Evolutionary conservation across 805 yeast species (phyloP).

Genomic region (Wickerhamiella siamensis): DNA sequence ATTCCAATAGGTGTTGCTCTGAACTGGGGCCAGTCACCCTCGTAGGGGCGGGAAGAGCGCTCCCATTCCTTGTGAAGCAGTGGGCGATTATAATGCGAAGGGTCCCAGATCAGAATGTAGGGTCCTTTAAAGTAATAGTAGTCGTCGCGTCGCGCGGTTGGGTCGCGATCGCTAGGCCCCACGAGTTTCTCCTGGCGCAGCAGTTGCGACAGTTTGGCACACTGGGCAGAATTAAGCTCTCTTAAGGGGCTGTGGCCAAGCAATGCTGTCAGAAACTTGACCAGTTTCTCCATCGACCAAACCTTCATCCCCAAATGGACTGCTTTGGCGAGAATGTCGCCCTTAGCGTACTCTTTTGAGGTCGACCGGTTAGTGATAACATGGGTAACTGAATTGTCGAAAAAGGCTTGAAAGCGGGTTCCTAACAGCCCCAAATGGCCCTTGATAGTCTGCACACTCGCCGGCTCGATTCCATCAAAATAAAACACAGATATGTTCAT

Average conservation of each 20-base stretch:
- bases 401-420: conserved; percentile 40
- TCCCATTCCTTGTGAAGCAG: conserved; percentile 73
- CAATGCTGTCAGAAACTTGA: conserved; percentile 44
- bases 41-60: conserved; percentile 23
- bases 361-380: conserved; percentile 55
- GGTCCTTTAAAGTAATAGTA: conserved; percentile 64
- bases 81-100: conserved; percentile 65
- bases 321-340: conserved; percentile 58
- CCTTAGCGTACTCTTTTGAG: conserved; percentile 30
- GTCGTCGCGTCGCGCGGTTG: conserved; percentile 71
- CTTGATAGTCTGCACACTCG: conserved; percentile 18
- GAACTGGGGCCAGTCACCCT: conserved; percentile 43
- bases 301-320: conserved; percentile 50
- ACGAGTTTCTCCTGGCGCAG: conserved; percentile 70
- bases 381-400: conserved; percentile 52
- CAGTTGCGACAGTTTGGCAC: conserved; percentile 36
- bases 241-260: conserved; percentile 9
- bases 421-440: conserved; percentile 21
- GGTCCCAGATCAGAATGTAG: conserved; percentile 67
- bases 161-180: conserved; percentile 70
- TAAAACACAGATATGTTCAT: conserved; percentile 46
- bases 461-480: conserved; percentile 37
- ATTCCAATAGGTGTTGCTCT: conserved; percentile 55
- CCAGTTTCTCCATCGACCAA: conserved; percentile 79
- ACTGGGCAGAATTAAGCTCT: conserved; percentile 4